These are phyloP conservation scores for Clonostachys rosea DNA, from an alignment of 2,329 filamentous ascomycete genomes.

Conservation along the genomic window DNA sequence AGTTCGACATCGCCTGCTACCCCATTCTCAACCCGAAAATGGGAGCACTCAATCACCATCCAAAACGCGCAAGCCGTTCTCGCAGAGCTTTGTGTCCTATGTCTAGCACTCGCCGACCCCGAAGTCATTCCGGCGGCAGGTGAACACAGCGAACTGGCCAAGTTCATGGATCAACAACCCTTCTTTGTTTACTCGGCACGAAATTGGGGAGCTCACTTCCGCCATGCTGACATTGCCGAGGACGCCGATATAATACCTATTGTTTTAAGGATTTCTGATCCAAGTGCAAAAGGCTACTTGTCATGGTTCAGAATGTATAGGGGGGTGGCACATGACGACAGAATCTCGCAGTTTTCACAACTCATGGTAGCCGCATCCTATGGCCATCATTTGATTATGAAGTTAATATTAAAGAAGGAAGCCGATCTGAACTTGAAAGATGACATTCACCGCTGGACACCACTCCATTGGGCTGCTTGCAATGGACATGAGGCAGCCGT, in stretches of 20 bases:
- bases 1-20: slow-evolving; percentile 1
- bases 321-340: too few relatives aligned
- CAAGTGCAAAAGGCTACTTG: slow-evolving; percentile 2
- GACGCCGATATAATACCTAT: slow-evolving; percentile 1
- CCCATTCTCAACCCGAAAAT: slow-evolving; percentile 3
- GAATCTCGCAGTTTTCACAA: not conserved
- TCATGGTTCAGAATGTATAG: too few relatives aligned
- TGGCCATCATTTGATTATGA: not conserved
- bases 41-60: slow-evolving; percentile 12
- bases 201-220: slow-evolving; percentile 11
- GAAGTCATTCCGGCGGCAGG: not conserved
- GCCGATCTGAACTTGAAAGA: not conserved
- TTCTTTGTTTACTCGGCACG: slow-evolving; percentile 13
- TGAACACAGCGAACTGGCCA: not conserved
- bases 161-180: not conserved
- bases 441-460: not conserved
- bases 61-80: slow-evolving; percentile 10
- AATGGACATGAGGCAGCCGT: slow-evolving; percentile 1
- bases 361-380: slow-evolving; percentile 1
- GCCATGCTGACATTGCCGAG: slow-evolving; percentile 4
- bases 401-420: not conserved
- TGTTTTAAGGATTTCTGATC: slow-evolving; percentile 8
- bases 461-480: not conserved
- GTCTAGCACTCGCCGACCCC: slow-evolving; percentile 8
- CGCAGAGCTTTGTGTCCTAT: slow-evolving; percentile 12